Conservation (phyloP, 2,329 filamentous ascomycete genomes). For the Neocucurbitaria cava region DNA sequence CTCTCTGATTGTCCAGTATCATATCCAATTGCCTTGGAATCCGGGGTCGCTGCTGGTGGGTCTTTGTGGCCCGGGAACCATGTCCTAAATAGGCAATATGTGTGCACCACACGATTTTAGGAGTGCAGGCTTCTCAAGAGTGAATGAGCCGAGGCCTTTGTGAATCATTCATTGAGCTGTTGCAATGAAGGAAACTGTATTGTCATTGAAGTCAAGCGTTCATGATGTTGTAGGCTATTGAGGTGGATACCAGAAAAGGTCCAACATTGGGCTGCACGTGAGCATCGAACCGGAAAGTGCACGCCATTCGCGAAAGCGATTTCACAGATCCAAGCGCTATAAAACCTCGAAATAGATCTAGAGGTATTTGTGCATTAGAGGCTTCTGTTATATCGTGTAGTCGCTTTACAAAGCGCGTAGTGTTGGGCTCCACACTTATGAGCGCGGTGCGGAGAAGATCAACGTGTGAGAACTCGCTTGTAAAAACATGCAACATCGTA, state of each 20-base stretch:
- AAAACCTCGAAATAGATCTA: not conserved
- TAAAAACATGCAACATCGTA: not conserved
- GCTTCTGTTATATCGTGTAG: not conserved
- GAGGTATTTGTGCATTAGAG: not conserved
- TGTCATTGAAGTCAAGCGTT: not conserved
- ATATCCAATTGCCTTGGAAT: slow-evolving; percentile 3
- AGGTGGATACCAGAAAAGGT: not conserved
- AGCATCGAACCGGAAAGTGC: not conserved
- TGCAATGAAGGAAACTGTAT: not conserved
- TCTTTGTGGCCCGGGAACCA: not conserved
- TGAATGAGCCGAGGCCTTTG: not conserved
- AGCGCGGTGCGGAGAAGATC: not conserved
- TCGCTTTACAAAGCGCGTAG: not conserved
- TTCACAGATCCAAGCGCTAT: not conserved
- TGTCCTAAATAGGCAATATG: not conserved
- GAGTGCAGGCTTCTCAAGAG: not conserved
- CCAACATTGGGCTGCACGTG: not conserved
- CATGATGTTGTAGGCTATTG: not conserved
- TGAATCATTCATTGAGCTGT: not conserved
- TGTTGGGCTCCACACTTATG: not conserved
- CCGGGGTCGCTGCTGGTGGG: not conserved
- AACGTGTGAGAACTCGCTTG: too few relatives aligned
- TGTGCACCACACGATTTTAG: not conserved
- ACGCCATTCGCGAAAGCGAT: not conserved
- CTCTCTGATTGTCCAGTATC: slow-evolving; percentile 1